A percentile compares a stretch with the other conserved stretches of the same genome.
These are phyloP conservation scores for Batrachochytrium dendrobatidis DNA, from an alignment of 371 early-diverging fungal genomes.

Conservation along the genomic window DNA sequence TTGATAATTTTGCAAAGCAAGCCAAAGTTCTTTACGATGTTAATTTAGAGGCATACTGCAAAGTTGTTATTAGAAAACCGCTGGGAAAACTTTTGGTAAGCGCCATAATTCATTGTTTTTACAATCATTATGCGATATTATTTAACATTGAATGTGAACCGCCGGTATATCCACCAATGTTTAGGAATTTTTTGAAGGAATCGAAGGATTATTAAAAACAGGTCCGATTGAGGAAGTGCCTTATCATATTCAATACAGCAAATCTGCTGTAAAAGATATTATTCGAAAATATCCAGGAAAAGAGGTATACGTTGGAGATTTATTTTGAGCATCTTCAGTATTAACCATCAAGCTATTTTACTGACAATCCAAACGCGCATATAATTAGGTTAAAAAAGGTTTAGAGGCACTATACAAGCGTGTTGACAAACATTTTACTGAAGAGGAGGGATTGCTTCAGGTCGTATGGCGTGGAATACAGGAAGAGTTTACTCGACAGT, in stretches of 20 bases:
- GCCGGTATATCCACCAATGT: background rate
- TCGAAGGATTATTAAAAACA: conserved; percentile 71
- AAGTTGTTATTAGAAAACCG: conserved; percentile 78
- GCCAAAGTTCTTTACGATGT: conserved; percentile 76
- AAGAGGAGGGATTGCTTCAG: conserved; percentile 68
- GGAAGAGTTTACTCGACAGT: conserved; percentile 75
- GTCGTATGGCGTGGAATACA: conserved; percentile 90
- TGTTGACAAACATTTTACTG: conserved; percentile 88
- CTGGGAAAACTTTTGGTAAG: conserved; percentile 73
- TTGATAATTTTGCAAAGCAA: conserved; percentile 72
- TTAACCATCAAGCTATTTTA: too few species aligned
- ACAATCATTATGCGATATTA: background rate
- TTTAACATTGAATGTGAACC: background rate
- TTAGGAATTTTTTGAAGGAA: conserved; percentile 92
- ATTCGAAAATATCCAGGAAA: conserved; percentile 74
- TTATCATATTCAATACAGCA: conserved; percentile 79
- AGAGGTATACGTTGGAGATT: conserved; percentile 44
- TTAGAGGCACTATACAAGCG: conserved; percentile 77
- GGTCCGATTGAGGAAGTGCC: conserved; percentile 76
- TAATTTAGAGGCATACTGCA: conserved; percentile 73
- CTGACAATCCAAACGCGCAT: too few species aligned
- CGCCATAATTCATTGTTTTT: background rate
- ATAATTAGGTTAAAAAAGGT: conserved; percentile 63
- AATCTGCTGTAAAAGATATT: conserved; percentile 76
- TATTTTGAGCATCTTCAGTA: too few species aligned